These are phyloP conservation scores for Selaginella tamariscina DNA, from an alignment of 75 land plant genomes.

Conservation along the genomic window DNA sequence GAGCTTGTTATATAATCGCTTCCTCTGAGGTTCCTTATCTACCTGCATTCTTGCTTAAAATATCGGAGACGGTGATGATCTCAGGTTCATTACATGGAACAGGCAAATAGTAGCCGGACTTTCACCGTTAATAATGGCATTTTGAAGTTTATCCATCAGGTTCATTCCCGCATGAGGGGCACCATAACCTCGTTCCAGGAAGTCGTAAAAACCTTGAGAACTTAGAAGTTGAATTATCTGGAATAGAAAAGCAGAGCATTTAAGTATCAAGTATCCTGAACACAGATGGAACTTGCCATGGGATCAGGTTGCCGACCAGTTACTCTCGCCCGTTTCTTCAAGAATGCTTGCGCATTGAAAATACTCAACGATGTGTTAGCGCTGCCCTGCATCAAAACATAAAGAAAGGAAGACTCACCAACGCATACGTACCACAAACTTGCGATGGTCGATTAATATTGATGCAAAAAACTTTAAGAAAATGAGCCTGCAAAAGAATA, in stretches of 20 bases:
- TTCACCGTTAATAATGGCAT: constrained; percentile 71
- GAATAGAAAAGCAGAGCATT: neutral
- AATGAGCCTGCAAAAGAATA: constrained; percentile 48
- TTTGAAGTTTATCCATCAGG: constrained; percentile 86
- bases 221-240: constrained; percentile 72
- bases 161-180: constrained; percentile 48
- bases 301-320: constrained; percentile 59
- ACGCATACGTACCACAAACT: constrained; percentile 91
- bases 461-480: constrained; percentile 84
- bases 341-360: constrained; percentile 76
- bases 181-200: constrained; percentile 63
- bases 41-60: constrained; percentile 43
- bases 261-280: neutral
- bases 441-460: constrained; percentile 74
- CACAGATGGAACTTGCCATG: constrained; percentile 35
- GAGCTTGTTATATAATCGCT: no score
- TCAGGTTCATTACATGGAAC: constrained; percentile 39
- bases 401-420: neutral
- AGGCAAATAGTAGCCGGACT: constrained; percentile 47
- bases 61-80: constrained; percentile 58
- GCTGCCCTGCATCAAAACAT: constrained; percentile 39
- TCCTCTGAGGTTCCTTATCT: neutral
- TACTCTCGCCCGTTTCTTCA: constrained; percentile 78
- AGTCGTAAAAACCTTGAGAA: constrained; percentile 87
- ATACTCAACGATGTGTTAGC: constrained; percentile 34